Evolutionary conservation across 108 stramenopile species (phyloP).

Genomic region (Nitzschia putrida): DNA sequence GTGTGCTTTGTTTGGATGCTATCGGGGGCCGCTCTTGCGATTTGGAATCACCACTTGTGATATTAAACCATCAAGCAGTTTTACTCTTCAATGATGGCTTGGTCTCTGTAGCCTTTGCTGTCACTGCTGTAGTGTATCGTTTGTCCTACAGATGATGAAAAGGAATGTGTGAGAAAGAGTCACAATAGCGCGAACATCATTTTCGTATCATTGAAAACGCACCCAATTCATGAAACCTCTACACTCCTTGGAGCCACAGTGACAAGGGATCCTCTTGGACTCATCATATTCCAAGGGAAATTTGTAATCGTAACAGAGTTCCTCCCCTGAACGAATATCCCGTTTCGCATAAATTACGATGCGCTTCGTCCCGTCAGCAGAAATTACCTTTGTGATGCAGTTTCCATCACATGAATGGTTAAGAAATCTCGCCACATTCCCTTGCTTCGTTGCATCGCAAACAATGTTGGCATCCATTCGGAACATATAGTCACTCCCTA

Average conservation of each 20-base stretch:
- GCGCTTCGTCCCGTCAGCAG: constrained; percentile 66
- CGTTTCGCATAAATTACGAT: constrained; percentile 93
- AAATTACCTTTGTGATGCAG: constrained; percentile 87
- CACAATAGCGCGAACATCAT: background rate
- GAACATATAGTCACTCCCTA: constrained; percentile 95
- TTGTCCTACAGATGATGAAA: background rate
- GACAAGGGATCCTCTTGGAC: constrained; percentile 66
- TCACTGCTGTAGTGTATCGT: background rate
- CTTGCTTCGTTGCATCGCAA: constrained; percentile 84
- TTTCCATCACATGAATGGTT: constrained; percentile 92
- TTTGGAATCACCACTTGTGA: background rate
- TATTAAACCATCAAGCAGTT: too few species aligned
- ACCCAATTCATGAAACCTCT: constrained; percentile 85
- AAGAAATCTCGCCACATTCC: constrained; percentile 94
- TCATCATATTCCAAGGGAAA: constrained; percentile 80
- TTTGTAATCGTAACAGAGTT: constrained; percentile 98
- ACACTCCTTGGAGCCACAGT: constrained; percentile 73
- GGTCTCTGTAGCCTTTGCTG: background rate
- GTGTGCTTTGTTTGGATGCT: constrained; percentile 21
- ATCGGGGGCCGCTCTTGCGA: background rate
- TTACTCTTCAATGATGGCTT: too few species aligned
- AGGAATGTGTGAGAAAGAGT: background rate
- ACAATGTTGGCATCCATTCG: constrained; percentile 81
- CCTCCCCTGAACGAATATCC: constrained; percentile 86
- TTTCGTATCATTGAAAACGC: background rate